These are phyloP conservation scores for Lipomyces chichibuensis DNA, from an alignment of 805 yeast genomes.

Conservation along the genomic window DNA sequence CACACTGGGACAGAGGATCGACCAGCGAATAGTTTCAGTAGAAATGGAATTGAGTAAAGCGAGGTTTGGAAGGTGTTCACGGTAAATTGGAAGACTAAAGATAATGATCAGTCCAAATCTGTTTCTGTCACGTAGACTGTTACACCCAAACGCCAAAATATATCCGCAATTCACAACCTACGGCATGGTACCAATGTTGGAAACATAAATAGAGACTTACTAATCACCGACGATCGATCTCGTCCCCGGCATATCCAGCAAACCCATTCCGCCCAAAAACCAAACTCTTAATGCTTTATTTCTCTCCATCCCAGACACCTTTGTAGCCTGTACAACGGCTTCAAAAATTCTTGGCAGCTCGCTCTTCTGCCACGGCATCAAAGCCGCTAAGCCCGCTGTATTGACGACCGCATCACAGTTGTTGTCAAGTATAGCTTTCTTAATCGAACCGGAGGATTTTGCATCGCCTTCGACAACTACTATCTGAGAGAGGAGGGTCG, in stretches of 20 bases:
- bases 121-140: background rate
- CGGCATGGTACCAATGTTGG: background rate
- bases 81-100: background rate
- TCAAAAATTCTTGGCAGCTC: background rate
- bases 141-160: too few species aligned
- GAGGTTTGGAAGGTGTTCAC: background rate
- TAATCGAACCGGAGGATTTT: background rate
- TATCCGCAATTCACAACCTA: too few species aligned
- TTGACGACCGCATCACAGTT: constrained; percentile 1
- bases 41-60: background rate
- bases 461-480: constrained; percentile 6
- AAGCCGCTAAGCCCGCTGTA: constrained; percentile 1
- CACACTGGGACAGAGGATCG: background rate
- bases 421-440: background rate
- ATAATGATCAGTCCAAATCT: background rate
- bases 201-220: constrained; percentile 2
- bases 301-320: background rate
- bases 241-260: constrained; percentile 1
- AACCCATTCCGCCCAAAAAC: background rate
- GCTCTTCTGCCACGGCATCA: background rate
- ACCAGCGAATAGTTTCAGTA: background rate
- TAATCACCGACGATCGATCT: background rate
- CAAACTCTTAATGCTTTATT: background rate
- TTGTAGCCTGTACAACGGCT: background rate
- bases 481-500: background rate